Evolutionary conservation across 2,329 filamentous ascomycete genomes (phyloP).

Genomic region (Penicillium digitatum): DNA sequence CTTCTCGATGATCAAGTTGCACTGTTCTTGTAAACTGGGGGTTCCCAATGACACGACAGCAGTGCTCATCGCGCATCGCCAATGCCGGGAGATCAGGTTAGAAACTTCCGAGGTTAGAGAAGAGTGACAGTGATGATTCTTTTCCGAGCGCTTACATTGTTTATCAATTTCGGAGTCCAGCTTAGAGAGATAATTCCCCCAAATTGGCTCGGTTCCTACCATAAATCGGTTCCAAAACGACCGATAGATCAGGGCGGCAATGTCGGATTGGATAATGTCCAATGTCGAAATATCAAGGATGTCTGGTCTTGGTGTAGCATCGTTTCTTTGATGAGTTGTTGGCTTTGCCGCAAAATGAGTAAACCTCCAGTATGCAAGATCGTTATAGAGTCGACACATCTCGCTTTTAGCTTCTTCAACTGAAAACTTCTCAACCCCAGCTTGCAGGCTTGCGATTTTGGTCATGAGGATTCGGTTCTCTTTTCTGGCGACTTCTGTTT

Average conservation of each 20-base stretch:
- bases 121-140: background rate
- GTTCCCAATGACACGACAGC: background rate
- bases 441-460: constrained; percentile 5
- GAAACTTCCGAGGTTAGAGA: constrained; percentile 7
- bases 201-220: background rate
- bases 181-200: background rate
- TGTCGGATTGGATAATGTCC: background rate
- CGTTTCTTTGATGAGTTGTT: background rate
- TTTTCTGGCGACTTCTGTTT: background rate
- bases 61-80: constrained; percentile 21
- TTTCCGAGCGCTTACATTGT: constrained; percentile 6
- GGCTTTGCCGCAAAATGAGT: constrained; percentile 3
- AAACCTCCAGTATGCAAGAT: constrained; percentile 14
- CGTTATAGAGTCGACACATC: constrained; percentile 13
- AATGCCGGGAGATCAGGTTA: constrained; percentile 10
- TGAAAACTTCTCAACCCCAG: constrained; percentile 4
- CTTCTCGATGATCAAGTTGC: background rate
- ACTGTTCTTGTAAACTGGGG: background rate
- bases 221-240: constrained; percentile 7
- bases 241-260: background rate
- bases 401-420: constrained; percentile 10
- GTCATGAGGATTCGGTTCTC: background rate
- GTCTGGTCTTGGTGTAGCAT: background rate
- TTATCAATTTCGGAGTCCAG: constrained; percentile 5
- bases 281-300: background rate